Conservation (phyloP, 2,329 filamentous ascomycete species). For the Colletotrichum agaves region DNA sequence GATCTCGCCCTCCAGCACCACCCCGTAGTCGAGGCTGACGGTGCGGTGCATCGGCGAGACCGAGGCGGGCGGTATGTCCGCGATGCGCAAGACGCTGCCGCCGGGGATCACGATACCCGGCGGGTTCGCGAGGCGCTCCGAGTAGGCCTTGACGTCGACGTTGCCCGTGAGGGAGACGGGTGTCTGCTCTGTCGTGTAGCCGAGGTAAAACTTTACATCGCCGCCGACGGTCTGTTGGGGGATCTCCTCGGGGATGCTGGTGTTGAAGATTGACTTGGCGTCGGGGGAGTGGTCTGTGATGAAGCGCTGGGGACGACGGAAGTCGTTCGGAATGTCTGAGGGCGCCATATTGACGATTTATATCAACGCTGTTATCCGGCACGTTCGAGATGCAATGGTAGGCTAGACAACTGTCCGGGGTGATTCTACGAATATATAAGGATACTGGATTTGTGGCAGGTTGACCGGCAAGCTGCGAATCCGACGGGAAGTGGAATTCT, state of each 20-base stretch:
- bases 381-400: no score
- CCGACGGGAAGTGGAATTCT: neutral
- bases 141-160: constrained; percentile 41
- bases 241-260: constrained; percentile 40
- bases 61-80: constrained; percentile 57
- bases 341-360: constrained; percentile 13
- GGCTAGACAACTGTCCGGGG: neutral
- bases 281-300: constrained; percentile 48
- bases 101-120: constrained; percentile 45
- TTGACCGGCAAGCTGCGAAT: neutral
- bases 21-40: constrained; percentile 64
- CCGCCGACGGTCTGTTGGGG: constrained; percentile 37
- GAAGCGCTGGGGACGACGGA: constrained; percentile 41
- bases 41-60: constrained; percentile 61
- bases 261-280: constrained; percentile 49
- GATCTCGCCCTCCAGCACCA: constrained; percentile 64
- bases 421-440: neutral
- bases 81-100: constrained; percentile 58
- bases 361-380: neutral
- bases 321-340: constrained; percentile 3
- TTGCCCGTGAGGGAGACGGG: constrained; percentile 39
- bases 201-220: constrained; percentile 41
- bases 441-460: neutral
- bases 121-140: constrained; percentile 37
- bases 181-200: constrained; percentile 43